Evolutionary conservation across 1,139 yeast genomes (phyloP).

Genomic region (Yamadazyma pseudoaaseri): DNA sequence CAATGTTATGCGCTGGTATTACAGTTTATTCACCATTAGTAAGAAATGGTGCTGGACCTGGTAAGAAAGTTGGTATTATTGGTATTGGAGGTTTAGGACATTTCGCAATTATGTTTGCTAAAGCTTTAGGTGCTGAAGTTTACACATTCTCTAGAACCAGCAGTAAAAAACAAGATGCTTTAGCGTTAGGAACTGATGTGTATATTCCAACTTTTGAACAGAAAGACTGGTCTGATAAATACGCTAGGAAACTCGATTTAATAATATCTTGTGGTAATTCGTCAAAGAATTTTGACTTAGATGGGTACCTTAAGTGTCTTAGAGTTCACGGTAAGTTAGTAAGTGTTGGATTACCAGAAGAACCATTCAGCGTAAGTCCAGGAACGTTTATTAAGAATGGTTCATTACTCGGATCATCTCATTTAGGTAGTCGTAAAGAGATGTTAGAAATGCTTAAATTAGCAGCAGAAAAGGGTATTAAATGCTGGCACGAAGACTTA

Average conservation of each 20-base stretch:
- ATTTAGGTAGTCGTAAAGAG: slow-evolving; percentile 52
- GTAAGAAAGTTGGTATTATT: slow-evolving; percentile 45
- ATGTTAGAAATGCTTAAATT: slow-evolving; percentile 52
- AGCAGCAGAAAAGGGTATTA: slow-evolving; percentile 49
- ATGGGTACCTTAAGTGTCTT: slow-evolving; percentile 29
- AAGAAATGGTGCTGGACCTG: slow-evolving; percentile 23
- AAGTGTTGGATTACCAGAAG: slow-evolving; percentile 51
- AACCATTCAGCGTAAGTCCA: slow-evolving; percentile 6
- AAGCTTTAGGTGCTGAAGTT: slow-evolving; percentile 44
- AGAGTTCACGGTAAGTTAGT: slow-evolving; percentile 43
- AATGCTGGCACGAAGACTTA: slow-evolving; percentile 58
- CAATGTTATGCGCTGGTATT: slow-evolving; percentile 66
- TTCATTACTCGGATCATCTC: slow-evolving; percentile 38
- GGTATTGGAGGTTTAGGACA: slow-evolving; percentile 51
- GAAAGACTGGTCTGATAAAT: slow-evolving; percentile 30
- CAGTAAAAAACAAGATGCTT: slow-evolving; percentile 37
- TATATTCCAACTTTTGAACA: slow-evolving; percentile 42
- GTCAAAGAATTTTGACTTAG: slow-evolving; percentile 34
- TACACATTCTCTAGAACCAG: slow-evolving; percentile 38
- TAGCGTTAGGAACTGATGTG: slow-evolving; percentile 35
- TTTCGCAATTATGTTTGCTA: slow-evolving; percentile 41
- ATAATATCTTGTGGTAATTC: slow-evolving; percentile 49
- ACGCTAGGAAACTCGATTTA: slow-evolving; percentile 43
- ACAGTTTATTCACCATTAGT: slow-evolving; percentile 55
- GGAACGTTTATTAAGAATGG: slow-evolving; percentile 35